Evolutionary conservation across 805 yeast species (phyloP), one percentile per base, ranked within the genome.

Genomic region (Schwanniomyces occidentalis): DNA sequence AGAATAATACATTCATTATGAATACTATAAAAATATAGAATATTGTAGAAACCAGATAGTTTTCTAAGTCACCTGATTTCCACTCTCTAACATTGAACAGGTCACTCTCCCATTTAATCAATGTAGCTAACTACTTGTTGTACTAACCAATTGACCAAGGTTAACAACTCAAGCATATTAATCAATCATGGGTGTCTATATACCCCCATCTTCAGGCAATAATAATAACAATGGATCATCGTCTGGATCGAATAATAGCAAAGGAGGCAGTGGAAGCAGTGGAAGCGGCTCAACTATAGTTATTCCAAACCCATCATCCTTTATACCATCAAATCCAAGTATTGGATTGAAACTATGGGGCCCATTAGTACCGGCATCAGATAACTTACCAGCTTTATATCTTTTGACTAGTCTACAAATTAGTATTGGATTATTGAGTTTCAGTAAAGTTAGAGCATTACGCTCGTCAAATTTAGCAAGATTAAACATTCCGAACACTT

Each of bases 311-410:
- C 54, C 56, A 15, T 25, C 46, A 10, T 14, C 34, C n/a, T 38
- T 42, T 14, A 44, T 50, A 13, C 56, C 53, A 14, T 41, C 40
- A 17, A 58, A 67, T 27, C 89, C 89, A 2, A 74, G 77, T 34
- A 52, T 79, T 15, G 87, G 86, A 0, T 63, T 82, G 34, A 61
- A 63, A 42, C 46, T 79, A 21, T 79, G 86, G 81, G 85, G 89
- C 1, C 88, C 88, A 0, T 52, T 83, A 15, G 82, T 79, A 1
- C 91, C 91, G 2, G 85, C 89, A 1, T 71, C 83, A 6, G 90
- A 83, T 43, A 77, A 80, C 51, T 52, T 61, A 20, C 56, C 66
- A 3, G 85, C 84, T 1, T 51, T 82, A 2, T 73, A 72, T 47
- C 48, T 75, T 0, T 52, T 80, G 32, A 65, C 79, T 2, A 76